phyloP scores from a whole-genome alignment of 768 basidiomycete genomes.

The Suillus plorans region DNA sequence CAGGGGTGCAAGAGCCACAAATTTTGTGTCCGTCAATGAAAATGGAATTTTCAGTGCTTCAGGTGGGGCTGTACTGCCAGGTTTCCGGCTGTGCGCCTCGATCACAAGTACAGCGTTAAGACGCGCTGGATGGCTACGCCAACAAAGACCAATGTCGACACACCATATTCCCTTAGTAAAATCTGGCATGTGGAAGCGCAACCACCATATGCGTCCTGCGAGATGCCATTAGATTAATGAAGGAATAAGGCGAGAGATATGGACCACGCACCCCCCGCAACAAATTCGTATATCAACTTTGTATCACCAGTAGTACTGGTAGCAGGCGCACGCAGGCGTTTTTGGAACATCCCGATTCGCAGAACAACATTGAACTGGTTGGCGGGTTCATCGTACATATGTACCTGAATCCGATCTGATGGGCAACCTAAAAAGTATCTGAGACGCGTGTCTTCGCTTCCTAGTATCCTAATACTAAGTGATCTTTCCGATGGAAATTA shows the following conservation, averaged over 20 bases:
- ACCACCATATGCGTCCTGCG: neutral
- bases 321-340: neutral
- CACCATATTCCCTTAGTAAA: neutral
- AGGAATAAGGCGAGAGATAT: neutral
- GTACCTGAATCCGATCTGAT: neutral
- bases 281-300: no score
- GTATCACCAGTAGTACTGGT: no score
- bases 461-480: neutral
- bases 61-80: neutral
- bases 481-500: neutral
- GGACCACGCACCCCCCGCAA: constrained; percentile 21
- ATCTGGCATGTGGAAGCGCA: neutral
- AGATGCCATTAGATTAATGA: neutral
- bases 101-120: neutral
- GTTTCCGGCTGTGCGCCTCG: neutral
- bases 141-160: neutral
- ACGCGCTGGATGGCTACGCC: neutral
- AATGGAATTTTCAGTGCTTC: neutral
- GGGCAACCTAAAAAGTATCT: neutral
- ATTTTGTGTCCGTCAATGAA: neutral
- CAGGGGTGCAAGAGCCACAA: no score
- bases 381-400: neutral
- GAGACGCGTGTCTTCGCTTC: neutral
- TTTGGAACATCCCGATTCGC: neutral
- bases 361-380: neutral